Conservation (phyloP, 352 stramenopile genomes). For the Halophytophthora polymorphica region DNA sequence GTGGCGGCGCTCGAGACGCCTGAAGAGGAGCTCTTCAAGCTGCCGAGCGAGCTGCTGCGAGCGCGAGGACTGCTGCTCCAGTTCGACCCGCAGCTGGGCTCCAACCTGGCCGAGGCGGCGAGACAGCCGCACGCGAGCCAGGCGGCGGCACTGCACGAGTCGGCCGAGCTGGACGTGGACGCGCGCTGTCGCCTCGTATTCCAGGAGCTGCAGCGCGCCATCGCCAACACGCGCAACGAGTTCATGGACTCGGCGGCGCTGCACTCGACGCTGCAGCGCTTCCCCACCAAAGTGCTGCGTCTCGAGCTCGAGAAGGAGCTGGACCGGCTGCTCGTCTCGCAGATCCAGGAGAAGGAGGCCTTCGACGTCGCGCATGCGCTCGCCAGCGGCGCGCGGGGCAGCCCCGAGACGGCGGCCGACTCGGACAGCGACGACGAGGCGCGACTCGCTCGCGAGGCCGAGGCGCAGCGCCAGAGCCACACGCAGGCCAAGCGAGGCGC, state of each 20-base stretch:
- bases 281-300: conserved; percentile 85
- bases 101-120: conserved; percentile 46
- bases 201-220: conserved; percentile 86
- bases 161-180: conserved; percentile 85
- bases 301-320: conserved; percentile 91
- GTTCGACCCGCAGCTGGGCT: conserved; percentile 52
- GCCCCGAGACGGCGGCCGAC: conserved; percentile 36
- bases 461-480: conserved; percentile 31
- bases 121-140: conserved; percentile 32
- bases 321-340: conserved; percentile 83
- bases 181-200: conserved; percentile 84
- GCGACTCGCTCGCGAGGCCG: conserved; percentile 47
- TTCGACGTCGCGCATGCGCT: conserved; percentile 58
- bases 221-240: conserved; percentile 76
- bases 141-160: conserved; percentile 23
- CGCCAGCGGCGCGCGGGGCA: conserved; percentile 2
- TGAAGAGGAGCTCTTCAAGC: conserved; percentile 73
- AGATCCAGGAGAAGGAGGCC: conserved; percentile 75
- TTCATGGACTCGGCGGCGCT: conserved; percentile 90
- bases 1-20: conserved; percentile 54
- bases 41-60: conserved; percentile 52
- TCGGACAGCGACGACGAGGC: conserved; percentile 79
- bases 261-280: conserved; percentile 88
- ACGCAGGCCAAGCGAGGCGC: conserved; percentile 25
- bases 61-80: conserved; percentile 62